Percentiles rank a stretch among this genome's conserved stretches.
Evolutionary conservation across 78 protist genomes (phyloP).

Genomic region (Dictyostelium purpureum): DNA sequence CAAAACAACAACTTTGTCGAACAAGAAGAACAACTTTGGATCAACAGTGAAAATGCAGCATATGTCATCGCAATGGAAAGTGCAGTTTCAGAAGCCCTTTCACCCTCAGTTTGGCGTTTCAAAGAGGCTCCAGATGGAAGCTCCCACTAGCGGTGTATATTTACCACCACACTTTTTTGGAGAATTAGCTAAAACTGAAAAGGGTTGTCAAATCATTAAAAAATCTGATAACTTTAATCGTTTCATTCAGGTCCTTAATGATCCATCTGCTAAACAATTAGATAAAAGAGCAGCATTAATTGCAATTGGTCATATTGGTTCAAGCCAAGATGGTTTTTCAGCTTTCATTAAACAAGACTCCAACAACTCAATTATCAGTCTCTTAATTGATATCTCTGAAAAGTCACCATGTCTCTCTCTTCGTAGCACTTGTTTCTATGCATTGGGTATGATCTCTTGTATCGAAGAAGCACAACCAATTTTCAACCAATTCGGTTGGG

Average conservation of each 20-base stretch:
- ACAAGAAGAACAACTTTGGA: slow-evolving; percentile 59
- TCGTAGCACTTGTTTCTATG: slow-evolving; percentile 61
- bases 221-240: not conserved
- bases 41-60: slow-evolving; percentile 26
- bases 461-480: slow-evolving; percentile 34
- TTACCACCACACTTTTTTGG: slow-evolving; percentile 82
- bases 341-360: not conserved
- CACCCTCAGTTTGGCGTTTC: slow-evolving; percentile 39
- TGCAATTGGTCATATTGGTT: slow-evolving; percentile 78
- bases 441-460: slow-evolving; percentile 67
- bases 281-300: slow-evolving; percentile 49
- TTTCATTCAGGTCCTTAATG: slow-evolving; percentile 10
- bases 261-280: slow-evolving; percentile 5
- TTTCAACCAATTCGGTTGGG: slow-evolving; percentile 47
- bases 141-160: slow-evolving; percentile 51
- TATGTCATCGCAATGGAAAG: slow-evolving; percentile 38
- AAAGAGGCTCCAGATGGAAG: slow-evolving; percentile 42
- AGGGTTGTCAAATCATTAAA: slow-evolving; percentile 45
- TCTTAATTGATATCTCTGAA: slow-evolving; percentile 27
- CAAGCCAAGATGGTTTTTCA: not conserved
- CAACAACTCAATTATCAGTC: not conserved
- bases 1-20: slow-evolving; percentile 33
- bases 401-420: slow-evolving; percentile 57
- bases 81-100: slow-evolving; percentile 29
- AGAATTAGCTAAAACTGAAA: slow-evolving; percentile 76